Evolutionary conservation across 2,329 filamentous ascomycete species (phyloP).

Genomic region (Colletotrichum chlorophyti): DNA sequence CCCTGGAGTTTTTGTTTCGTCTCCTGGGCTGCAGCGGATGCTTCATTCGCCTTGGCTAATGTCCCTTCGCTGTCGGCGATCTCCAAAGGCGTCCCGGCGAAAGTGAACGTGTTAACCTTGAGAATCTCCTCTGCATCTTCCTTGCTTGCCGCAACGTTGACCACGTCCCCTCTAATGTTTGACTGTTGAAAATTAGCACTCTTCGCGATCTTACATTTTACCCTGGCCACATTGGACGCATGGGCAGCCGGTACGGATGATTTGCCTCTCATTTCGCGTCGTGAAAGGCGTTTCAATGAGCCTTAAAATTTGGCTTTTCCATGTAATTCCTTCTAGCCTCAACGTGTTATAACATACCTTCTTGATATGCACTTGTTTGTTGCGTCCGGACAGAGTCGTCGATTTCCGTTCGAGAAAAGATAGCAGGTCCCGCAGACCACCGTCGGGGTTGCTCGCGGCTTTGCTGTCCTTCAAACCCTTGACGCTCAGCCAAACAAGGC

Average conservation of each 20-base stretch:
- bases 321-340: slow-evolving; percentile 33
- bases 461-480: slow-evolving; percentile 73
- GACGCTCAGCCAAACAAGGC: slow-evolving; percentile 51
- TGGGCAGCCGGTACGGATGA: slow-evolving; percentile 44
- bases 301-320: slow-evolving; percentile 42
- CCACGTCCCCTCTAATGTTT: slow-evolving; percentile 70
- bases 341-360: slow-evolving; percentile 72
- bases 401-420: slow-evolving; percentile 77
- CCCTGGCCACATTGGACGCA: slow-evolving; percentile 42
- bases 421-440: slow-evolving; percentile 69
- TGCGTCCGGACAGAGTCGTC: slow-evolving; percentile 48
- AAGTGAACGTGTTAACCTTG: slow-evolving; percentile 72
- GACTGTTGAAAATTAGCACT: slow-evolving; percentile 77
- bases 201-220: slow-evolving; percentile 35
- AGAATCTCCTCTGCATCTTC: slow-evolving; percentile 69
- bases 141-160: slow-evolving; percentile 71
- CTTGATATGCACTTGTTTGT: slow-evolving; percentile 68
- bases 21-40: slow-evolving; percentile 62
- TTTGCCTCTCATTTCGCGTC: slow-evolving; percentile 44
- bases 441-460: slow-evolving; percentile 69
- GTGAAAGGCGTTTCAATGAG: slow-evolving; percentile 35
- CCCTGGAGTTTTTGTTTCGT: slow-evolving; percentile 72
- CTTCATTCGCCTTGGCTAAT: slow-evolving; percentile 51
- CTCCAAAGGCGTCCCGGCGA: slow-evolving; percentile 69
- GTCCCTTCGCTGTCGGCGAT: slow-evolving; percentile 54